phyloP scores from a whole-genome alignment of 306 rosid genomes.

The Acacia confusa region DNA sequence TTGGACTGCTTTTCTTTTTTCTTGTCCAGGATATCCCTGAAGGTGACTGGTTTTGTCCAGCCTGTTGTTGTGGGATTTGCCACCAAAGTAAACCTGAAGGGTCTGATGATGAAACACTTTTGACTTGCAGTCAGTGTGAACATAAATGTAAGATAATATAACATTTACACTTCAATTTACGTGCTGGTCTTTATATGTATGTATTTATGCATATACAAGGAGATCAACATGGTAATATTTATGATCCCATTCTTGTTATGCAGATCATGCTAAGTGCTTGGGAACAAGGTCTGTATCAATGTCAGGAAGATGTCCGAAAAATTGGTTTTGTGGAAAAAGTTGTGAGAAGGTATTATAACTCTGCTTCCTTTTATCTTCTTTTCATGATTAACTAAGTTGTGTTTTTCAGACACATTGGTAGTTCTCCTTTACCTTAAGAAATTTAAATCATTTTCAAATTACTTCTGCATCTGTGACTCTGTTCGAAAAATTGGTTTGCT shows the following conservation, averaged over 20 bases:
- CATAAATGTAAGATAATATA: conserved; percentile 57
- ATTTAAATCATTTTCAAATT: background rate
- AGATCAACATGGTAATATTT: conserved; percentile 14
- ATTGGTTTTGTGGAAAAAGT: conserved; percentile 65
- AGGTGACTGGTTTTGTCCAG: conserved; percentile 91
- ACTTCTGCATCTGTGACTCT: background rate
- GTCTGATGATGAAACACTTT: conserved; percentile 38
- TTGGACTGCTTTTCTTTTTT: conserved; percentile 24
- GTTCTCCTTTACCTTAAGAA: conserved; percentile 6
- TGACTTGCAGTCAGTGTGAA: conserved; percentile 76
- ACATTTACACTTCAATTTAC: conserved; percentile 13
- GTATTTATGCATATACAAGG: conserved; percentile 1
- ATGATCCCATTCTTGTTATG: conserved; percentile 30
- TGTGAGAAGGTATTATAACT: conserved; percentile 64
- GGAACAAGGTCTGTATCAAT: conserved; percentile 24
- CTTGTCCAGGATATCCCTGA: conserved; percentile 66
- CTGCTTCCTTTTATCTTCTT: background rate
- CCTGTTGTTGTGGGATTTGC: conserved; percentile 78
- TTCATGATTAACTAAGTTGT: background rate
- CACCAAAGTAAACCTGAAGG: conserved; percentile 42
- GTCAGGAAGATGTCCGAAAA: conserved; percentile 34
- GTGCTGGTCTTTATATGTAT: background rate
- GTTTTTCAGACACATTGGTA: background rate
- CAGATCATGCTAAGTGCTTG: conserved; percentile 75
- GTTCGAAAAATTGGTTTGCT: background rate